These are phyloP conservation scores for Euptelea pleiosperma DNA, from an alignment of 164 flowering plant genomes.

Conservation along the genomic window DNA sequence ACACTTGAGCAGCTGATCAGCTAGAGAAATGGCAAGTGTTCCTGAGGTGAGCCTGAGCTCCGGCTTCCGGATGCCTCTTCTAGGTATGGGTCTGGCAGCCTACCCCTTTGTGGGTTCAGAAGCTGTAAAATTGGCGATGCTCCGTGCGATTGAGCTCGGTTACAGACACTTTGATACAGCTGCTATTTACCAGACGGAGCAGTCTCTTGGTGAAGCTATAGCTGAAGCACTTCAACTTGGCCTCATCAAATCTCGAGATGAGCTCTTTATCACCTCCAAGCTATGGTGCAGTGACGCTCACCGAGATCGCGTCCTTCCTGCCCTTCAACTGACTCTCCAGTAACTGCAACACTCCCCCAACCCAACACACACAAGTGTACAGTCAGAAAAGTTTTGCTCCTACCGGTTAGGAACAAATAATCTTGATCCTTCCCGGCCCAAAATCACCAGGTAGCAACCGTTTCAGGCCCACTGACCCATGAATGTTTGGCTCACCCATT, in stretches of 20 bases:
- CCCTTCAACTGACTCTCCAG: slow-evolving; percentile 27
- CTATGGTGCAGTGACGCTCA: slow-evolving; percentile 26
- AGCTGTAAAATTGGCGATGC: neutral
- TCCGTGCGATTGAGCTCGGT: slow-evolving; percentile 24
- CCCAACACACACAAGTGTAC: neutral
- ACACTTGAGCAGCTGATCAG: neutral
- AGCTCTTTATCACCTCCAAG: slow-evolving; percentile 33
- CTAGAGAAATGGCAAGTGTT: neutral
- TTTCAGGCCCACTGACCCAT: no score
- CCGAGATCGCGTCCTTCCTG: slow-evolving; percentile 25
- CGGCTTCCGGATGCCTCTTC: slow-evolving; percentile 5
- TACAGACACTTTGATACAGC: slow-evolving; percentile 35
- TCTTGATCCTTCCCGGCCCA: no score
- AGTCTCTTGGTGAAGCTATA: slow-evolving; percentile 28
- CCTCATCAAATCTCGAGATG: slow-evolving; percentile 25
- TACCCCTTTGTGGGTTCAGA: slow-evolving; percentile 7
- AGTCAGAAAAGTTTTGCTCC: no score
- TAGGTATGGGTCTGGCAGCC: slow-evolving; percentile 28
- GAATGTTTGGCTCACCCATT: no score
- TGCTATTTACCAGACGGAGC: slow-evolving; percentile 17
- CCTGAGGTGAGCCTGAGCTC: slow-evolving; percentile 4
- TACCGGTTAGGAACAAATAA: no score
- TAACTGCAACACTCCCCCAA: slow-evolving; percentile 1
- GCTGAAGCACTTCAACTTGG: slow-evolving; percentile 25
- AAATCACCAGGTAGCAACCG: no score